Evolutionary conservation across 2,329 filamentous ascomycete species (phyloP).

Genomic region (Coniella vitis): DNA sequence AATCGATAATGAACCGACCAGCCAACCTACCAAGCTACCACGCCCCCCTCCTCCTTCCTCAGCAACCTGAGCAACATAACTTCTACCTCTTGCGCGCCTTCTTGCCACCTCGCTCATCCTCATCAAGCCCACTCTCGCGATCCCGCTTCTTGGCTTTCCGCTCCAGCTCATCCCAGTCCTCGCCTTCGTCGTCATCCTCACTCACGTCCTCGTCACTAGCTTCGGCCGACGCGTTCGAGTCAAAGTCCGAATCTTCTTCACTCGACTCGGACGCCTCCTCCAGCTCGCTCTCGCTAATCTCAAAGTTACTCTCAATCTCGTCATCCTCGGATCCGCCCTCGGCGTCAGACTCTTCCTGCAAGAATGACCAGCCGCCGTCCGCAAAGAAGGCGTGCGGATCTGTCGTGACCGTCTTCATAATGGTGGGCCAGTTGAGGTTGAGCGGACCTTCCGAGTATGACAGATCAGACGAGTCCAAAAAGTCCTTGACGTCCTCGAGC

Average conservation of each 20-base stretch:
- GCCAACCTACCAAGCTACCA: no score
- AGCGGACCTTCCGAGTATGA: conserved; percentile 89
- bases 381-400: conserved; percentile 93
- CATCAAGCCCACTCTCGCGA: conserved; percentile 59
- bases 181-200: conserved; percentile 65
- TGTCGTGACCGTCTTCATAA: conserved; percentile 97
- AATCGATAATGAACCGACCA: no score
- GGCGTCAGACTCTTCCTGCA: conserved; percentile 80
- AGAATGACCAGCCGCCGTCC: conserved; percentile 92
- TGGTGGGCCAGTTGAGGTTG: conserved; percentile 97
- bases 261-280: conserved; percentile 71
- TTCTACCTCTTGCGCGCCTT: conserved; percentile 29
- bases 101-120: conserved; percentile 66
- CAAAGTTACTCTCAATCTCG: conserved; percentile 87
- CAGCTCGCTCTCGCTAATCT: conserved; percentile 80
- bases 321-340: conserved; percentile 72
- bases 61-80: no score
- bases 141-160: conserved; percentile 85
- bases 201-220: conserved; percentile 71
- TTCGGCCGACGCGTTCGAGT: conserved; percentile 78
- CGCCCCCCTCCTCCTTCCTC: no score
- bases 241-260: conserved; percentile 86
- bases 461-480: conserved; percentile 93
- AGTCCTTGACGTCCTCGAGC: conserved; percentile 93
- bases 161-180: conserved; percentile 94